Base-by-base conservation (phyloP, 2,329 filamentous ascomycete genomes). In the Cryphonectria japonica region DNA sequence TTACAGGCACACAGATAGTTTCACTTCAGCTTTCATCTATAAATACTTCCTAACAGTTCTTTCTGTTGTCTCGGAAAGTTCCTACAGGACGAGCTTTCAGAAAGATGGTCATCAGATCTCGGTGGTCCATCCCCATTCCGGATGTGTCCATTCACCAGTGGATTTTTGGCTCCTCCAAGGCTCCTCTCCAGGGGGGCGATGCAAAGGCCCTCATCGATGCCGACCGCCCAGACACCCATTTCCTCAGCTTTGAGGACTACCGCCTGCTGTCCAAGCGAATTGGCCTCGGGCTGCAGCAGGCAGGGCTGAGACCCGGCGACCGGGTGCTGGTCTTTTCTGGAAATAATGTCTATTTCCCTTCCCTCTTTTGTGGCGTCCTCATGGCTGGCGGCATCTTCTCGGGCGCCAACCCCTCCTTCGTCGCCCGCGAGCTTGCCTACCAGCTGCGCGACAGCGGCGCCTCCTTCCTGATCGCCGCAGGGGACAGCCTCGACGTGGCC, bases 341-440 rank as follows among this genome's bases (percentile, higher is more conserved):
- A 32, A 95, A 95, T 80, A 90, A 87, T 74, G 79, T 95, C 19
- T 93, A 91, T 82, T 93, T 91, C 77, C 91, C 93, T 0, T 83
- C 88, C 0, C 83, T 93, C 1, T 88, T 95, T 68, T 84, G 94
- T 79, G 93, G 93, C 22, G 85, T 92, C 29, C 84, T 94, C 66
- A 94, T 94, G 88, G 92, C 93, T 0, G 92, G 92, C 4, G 92
- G 92, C 1, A 83, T 95, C 68, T 95, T 95, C 81, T 92, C 90
- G 0, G 93, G 92, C 37, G 80, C 80, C 52, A 81, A 80, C 71
- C 80, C 80, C 32, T 72, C 75, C 4, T 80, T 89, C 75, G 89
- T 93, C 0, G 83, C 88, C 0, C 83, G 92, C 29, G 93, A 96
- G 79, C 80, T 97, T 62, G 91, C 89, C 8, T 91, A 93, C 78